These are phyloP conservation scores for Sporothrix curviconia DNA, from an alignment of 2,329 filamentous ascomycete species.

Conservation along the genomic window DNA sequence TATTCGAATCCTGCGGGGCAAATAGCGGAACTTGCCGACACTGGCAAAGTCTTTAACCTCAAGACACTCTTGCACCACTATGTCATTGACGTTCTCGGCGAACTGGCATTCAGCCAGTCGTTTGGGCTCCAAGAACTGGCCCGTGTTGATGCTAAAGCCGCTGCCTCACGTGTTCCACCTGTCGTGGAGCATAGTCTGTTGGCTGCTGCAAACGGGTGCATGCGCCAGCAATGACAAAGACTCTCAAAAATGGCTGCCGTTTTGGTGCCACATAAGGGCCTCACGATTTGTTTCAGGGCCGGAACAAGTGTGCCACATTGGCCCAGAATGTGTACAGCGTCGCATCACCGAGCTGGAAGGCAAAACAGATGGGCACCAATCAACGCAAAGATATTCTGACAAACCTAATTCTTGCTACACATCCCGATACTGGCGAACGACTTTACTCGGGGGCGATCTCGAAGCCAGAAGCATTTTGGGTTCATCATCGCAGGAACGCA, in stretches of 20 bases:
- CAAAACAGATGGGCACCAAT: background rate
- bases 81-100: slow-evolving; percentile 24
- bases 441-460: slow-evolving; percentile 27
- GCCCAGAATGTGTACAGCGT: slow-evolving; percentile 20
- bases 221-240: slow-evolving; percentile 11
- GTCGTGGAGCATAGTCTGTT: slow-evolving; percentile 29
- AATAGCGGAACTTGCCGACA: slow-evolving; percentile 11
- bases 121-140: slow-evolving; percentile 25
- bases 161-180: slow-evolving; percentile 26
- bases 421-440: slow-evolving; percentile 30
- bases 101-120: slow-evolving; percentile 28
- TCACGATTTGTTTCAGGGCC: slow-evolving; percentile 23
- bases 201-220: slow-evolving; percentile 25
- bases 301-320: slow-evolving; percentile 17
- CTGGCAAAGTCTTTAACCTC: slow-evolving; percentile 24
- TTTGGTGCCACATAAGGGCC: slow-evolving; percentile 23
- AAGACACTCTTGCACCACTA: slow-evolving; percentile 26
- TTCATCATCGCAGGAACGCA: slow-evolving; percentile 32
- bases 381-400: slow-evolving; percentile 30
- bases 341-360: slow-evolving; percentile 14
- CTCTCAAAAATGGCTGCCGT: slow-evolving; percentile 8
- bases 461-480: slow-evolving; percentile 32
- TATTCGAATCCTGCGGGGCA: slow-evolving; percentile 24
- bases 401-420: slow-evolving; percentile 29
- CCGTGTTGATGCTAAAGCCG: slow-evolving; percentile 15